These are phyloP conservation scores for Solanum chilense DNA, from an alignment of 257 asterid species.

Conservation along the genomic window DNA sequence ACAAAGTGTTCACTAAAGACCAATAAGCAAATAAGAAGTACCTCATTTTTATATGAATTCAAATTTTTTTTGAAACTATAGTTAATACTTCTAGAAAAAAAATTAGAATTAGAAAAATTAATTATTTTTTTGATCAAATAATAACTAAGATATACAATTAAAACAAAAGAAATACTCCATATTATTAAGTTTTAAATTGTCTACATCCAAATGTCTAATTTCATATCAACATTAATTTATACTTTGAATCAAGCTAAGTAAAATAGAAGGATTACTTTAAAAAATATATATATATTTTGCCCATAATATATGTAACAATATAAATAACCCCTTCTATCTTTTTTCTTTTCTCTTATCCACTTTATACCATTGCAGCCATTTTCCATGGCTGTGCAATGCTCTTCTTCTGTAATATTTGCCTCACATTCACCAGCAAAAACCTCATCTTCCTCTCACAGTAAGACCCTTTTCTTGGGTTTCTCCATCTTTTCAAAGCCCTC, in stretches of 20 bases:
- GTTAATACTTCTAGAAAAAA: too few relatives aligned
- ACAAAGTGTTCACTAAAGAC: background rate
- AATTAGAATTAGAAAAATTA: too few relatives aligned
- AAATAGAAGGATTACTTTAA: background rate
- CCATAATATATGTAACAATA: background rate
- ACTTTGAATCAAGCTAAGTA: background rate
- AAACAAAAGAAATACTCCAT: too few relatives aligned
- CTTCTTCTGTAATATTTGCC: conserved; percentile 20
- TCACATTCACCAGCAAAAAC: conserved; percentile 8
- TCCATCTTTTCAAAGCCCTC: conserved; percentile 22
- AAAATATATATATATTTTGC: background rate
- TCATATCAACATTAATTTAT: too few relatives aligned
- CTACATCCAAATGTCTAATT: background rate
- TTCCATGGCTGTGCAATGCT: conserved; percentile 39
- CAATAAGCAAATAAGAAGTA: too few relatives aligned
- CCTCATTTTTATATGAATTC: too few relatives aligned
- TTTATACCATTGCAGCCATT: background rate
- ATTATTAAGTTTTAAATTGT: too few relatives aligned
- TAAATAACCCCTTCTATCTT: too few relatives aligned
- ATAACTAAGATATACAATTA: background rate
- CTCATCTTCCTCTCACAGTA: conserved; percentile 19
- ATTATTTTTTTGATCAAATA: too few relatives aligned
- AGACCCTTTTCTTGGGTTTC: conserved; percentile 53
- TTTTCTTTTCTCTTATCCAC: background rate
- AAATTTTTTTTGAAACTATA: too few relatives aligned